Percentiles rank a stretch among this genome's conserved stretches.
Conservation (phyloP, 352 stramenopile genomes). For the Globisporangium nagaii region DNA sequence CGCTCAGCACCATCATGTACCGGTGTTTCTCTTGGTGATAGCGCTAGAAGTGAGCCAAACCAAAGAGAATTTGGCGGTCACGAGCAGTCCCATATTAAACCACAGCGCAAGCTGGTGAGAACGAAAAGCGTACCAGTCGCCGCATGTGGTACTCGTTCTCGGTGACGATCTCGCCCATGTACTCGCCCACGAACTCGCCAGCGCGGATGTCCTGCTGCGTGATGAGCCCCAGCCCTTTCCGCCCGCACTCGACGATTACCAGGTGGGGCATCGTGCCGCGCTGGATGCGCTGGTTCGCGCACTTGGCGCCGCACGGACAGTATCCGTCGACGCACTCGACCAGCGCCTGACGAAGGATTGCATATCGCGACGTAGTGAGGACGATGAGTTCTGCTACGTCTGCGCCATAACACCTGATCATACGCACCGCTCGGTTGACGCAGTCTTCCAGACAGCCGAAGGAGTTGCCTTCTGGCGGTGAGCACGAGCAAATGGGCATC, state of each 20-base stretch:
- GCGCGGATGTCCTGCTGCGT: conserved; percentile 41
- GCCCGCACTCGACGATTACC: conserved; percentile 48
- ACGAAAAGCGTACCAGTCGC: conserved; percentile 61
- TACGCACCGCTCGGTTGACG: conserved; percentile 60
- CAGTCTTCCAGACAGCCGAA: conserved; percentile 70
- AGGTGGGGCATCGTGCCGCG: conserved; percentile 42
- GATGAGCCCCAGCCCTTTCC: conserved; percentile 59
- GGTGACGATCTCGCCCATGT: conserved; percentile 82
- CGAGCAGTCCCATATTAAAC: no score
- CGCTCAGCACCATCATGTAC: conserved; percentile 84
- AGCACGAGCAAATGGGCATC: conserved; percentile 55
- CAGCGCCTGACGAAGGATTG: conserved; percentile 27
- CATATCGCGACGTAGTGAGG: not conserved
- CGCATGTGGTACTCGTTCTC: conserved; percentile 80
- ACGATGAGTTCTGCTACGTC: not conserved
- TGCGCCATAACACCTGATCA: no score
- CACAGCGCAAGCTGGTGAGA: not conserved
- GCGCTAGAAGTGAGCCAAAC: no score
- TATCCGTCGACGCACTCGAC: conserved; percentile 58
- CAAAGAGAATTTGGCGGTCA: no score
- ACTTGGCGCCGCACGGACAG: conserved; percentile 59
- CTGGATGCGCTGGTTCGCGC: conserved; percentile 77
- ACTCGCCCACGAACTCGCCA: conserved; percentile 72
- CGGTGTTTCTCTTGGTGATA: conserved; percentile 83
- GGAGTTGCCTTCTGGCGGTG: conserved; percentile 21